Base-by-base conservation (phyloP, 352 stramenopile species). In the Globisporangium nunn region DNA sequence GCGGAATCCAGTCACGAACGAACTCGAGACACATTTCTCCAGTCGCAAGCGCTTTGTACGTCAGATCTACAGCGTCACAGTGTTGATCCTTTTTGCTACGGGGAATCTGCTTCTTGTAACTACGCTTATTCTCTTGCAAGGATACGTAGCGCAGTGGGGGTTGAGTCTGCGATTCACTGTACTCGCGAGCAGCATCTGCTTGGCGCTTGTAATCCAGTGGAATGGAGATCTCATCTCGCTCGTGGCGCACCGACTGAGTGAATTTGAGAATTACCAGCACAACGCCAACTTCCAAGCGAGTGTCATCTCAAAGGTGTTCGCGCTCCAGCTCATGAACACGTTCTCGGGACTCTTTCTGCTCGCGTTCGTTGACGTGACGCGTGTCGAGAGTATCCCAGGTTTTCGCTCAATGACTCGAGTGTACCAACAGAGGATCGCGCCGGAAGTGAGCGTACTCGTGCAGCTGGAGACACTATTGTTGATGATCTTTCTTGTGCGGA, bases 261-360 rank as follows among this genome's bases (percentile, higher is more conserved):
- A 67, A 50, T 72, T 67, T 40, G 73, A 85, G 33, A 70, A 62
- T 29, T 63, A 74, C 50, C 46, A 60, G 31, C 56, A 60, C 23
- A 56, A 71, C 14, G 29, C 33, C 3, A 46, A 47, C 0, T 76
- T 78, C 58, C 62, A 67, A 37, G 48, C 52, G 23, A 67, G 59
- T 28, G 56, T 80, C 3, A 52, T 80, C 29, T 50, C 56, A 15
- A 85, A 83, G 56, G 39, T 81, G 15, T 81, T 85, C 57, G 52
- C 39, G 6, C 56, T 85, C 33, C 68, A 83, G 47, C 31, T 72
- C 18, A 33, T 73, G 43, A 72, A 76, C 51, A 72, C 62, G 2
- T 81, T 72, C 31, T 61, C 67, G 10, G 73, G 66, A 8, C 53
- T 81, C 12, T 46, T 74, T 6, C 41, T 81, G 12, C 28, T 81